Evolutionary conservation across 306 rosid species (phyloP).

Genomic region (Cucumis melo): DNA sequence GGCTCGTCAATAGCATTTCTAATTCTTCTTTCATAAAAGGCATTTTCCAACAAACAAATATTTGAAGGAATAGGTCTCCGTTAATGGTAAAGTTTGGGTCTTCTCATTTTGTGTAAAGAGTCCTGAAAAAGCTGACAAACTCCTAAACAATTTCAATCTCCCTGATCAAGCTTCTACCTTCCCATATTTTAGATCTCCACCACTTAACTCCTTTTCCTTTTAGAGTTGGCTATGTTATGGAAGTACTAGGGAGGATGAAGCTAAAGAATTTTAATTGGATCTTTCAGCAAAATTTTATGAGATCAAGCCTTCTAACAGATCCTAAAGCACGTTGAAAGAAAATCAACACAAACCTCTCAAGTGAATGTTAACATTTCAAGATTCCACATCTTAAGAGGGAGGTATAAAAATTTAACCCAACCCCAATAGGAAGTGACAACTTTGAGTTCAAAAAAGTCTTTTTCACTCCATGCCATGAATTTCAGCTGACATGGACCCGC

Average conservation of each 20-base stretch:
- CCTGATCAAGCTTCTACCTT: too few species aligned
- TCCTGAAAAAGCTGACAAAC: too few species aligned
- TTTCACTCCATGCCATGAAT: neutral
- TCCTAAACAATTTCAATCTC: too few species aligned
- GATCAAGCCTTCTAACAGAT: neutral
- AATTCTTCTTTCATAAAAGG: too few species aligned
- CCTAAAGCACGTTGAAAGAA: neutral
- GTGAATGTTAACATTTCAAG: neutral
- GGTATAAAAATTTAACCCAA: neutral
- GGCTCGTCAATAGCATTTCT: too few species aligned
- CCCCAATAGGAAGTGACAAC: neutral
- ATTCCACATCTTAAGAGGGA: neutral
- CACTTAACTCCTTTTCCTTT: too few species aligned
- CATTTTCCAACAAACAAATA: too few species aligned
- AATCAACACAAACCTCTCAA: neutral
- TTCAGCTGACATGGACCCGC: neutral
- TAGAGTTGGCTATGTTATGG: too few species aligned
- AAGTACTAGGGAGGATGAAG: neutral
- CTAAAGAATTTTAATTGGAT: neutral
- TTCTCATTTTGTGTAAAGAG: too few species aligned
- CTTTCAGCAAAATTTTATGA: neutral
- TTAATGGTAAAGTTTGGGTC: too few species aligned
- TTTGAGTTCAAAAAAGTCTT: neutral
- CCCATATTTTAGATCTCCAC: too few species aligned
- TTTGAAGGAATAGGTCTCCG: too few species aligned